Conservation (phyloP, 306 rosid species). For the Acacia acuminata region DNA sequence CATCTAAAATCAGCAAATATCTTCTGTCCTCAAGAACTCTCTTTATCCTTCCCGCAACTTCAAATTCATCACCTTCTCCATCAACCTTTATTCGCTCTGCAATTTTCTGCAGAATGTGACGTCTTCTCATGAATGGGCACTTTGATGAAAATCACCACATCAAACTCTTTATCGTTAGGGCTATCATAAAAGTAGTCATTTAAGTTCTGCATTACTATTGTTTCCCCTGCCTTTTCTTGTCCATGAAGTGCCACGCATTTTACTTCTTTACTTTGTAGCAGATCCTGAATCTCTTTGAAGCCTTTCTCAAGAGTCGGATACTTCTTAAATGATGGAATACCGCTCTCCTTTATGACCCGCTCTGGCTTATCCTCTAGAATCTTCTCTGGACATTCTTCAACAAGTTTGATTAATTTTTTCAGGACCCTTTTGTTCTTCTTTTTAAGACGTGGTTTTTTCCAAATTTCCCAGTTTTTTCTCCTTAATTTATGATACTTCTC, state of each 20-base stretch:
- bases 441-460: not conserved
- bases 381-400: not conserved
- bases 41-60: slow-evolving; percentile 12
- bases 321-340: not conserved
- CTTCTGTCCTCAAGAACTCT: slow-evolving; percentile 1
- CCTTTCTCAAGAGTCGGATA: not conserved
- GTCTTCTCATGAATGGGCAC: not conserved
- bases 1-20: slow-evolving; percentile 41
- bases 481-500: not conserved
- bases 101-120: not conserved
- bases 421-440: not conserved
- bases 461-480: not conserved
- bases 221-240: not conserved
- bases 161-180: not conserved
- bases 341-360: not conserved
- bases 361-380: not conserved
- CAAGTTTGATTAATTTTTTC: not conserved
- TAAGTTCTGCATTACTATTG: not conserved
- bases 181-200: not conserved
- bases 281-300: not conserved
- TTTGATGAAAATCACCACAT: not conserved
- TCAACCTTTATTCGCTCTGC: not conserved
- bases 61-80: not conserved
- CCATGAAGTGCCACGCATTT: not conserved
- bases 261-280: not conserved